A percentile compares a stretch with the other conserved stretches of the same genome.
These are phyloP conservation scores for Goffeauzyma gilvescens DNA, from an alignment of 768 basidiomycete species.

Conservation along the genomic window DNA sequence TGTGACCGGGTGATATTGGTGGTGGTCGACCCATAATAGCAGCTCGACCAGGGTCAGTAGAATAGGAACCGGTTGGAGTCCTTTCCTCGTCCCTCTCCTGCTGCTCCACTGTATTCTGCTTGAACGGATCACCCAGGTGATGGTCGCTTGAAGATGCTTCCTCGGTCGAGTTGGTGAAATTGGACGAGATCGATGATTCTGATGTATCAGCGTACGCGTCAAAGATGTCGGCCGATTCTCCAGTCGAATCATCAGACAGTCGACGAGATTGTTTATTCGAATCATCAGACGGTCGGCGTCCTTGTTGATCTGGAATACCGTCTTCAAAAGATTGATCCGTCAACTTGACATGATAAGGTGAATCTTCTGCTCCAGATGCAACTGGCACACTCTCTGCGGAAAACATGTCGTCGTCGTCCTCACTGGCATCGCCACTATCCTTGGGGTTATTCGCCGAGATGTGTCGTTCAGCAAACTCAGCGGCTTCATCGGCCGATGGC, in stretches of 20 bases:
- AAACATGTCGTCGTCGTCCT: conserved; percentile 17
- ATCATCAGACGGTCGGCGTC: conserved; percentile 36
- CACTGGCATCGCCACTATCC: too few species aligned
- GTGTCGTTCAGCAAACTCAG: conserved; percentile 8
- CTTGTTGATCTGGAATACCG: conserved; percentile 51
- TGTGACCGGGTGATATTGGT: conserved; percentile 5
- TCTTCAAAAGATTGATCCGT: conserved; percentile 10
- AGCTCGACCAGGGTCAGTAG: neutral
- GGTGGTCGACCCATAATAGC: neutral
- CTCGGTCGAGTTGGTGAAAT: neutral
- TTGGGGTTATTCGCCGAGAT: neutral
- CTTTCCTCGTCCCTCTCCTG: conserved; percentile 1
- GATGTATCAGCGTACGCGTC: conserved; percentile 48
- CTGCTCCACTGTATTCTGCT: neutral
- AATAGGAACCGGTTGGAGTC: neutral
- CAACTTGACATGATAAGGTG: neutral
- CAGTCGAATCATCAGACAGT: conserved; percentile 43
- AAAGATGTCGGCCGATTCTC: conserved; percentile 63
- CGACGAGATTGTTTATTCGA: conserved; percentile 54
- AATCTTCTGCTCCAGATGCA: neutral
- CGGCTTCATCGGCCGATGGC: conserved; percentile 14
- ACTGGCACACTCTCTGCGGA: conserved; percentile 8
- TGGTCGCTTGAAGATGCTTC: neutral
- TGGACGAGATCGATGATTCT: conserved; percentile 4
- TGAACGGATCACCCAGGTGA: neutral